phyloP scores from a whole-genome alignment of 1,139 yeast genomes.

The Yamadazyma triangularis region DNA sequence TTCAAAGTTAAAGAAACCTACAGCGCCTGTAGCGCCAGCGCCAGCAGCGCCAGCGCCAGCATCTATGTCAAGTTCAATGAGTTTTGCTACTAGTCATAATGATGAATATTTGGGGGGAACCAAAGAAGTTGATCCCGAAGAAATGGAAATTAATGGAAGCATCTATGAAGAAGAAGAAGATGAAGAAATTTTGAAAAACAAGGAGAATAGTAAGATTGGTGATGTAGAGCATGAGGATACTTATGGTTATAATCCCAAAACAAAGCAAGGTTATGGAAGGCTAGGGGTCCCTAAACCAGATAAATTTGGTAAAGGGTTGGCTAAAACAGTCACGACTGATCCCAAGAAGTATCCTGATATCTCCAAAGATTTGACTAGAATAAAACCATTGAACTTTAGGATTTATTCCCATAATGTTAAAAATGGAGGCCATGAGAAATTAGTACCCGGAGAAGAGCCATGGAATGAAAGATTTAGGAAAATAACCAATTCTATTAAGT shows the following conservation, averaged over 20 bases:
- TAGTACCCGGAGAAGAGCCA: slow-evolving; percentile 26
- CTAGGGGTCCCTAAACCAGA: slow-evolving; percentile 27
- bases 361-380: slow-evolving; percentile 12
- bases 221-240: slow-evolving; percentile 11
- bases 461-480: slow-evolving; percentile 25
- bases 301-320: slow-evolving; percentile 4
- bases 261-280: slow-evolving; percentile 52
- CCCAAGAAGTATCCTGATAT: slow-evolving; percentile 15
- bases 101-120: slow-evolving; percentile 20
- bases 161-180: slow-evolving; percentile 13
- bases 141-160: slow-evolving; percentile 12
- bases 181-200: slow-evolving; percentile 10
- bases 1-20: too few species aligned
- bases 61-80: too few species aligned
- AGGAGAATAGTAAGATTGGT: slow-evolving; percentile 9
- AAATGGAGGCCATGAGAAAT: slow-evolving; percentile 26
- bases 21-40: too few species aligned
- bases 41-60: too few species aligned
- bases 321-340: slow-evolving; percentile 14
- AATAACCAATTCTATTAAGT: slow-evolving; percentile 25
- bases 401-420: slow-evolving; percentile 37
- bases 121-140: slow-evolving; percentile 15
- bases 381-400: slow-evolving; percentile 22
- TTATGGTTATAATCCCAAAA: slow-evolving; percentile 15
- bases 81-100: too few species aligned